A percentile compares a stretch with the other conserved stretches of the same genome.
These are phyloP conservation scores for Phoma sp. DNA, from an alignment of 2,329 filamentous ascomycete species.

Conservation along the genomic window DNA sequence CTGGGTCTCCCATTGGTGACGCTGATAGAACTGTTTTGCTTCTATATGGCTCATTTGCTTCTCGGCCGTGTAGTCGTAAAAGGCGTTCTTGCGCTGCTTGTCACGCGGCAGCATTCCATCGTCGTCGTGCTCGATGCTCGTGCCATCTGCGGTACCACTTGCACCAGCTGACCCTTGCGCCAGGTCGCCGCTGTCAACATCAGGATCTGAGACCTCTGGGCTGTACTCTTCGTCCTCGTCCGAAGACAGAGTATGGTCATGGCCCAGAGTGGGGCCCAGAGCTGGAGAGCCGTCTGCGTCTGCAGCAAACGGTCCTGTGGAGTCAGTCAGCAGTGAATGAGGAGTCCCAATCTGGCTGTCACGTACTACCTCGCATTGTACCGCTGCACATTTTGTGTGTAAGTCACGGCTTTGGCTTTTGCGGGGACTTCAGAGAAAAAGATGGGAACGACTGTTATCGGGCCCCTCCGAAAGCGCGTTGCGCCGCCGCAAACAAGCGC, in stretches of 20 bases:
- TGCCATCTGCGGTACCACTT: conserved; percentile 28
- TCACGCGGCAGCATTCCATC: conserved; percentile 54
- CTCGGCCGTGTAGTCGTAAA: conserved; percentile 92
- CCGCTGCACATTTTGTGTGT: conserved; percentile 24
- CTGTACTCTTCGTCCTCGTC: conserved; percentile 46
- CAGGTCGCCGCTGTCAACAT: conserved; percentile 20
- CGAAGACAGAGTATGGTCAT: conserved; percentile 44
- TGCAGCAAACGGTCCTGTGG: conserved; percentile 34
- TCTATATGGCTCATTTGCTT: conserved; percentile 94
- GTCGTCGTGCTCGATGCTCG: conserved; percentile 32
- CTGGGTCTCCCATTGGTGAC: conserved; percentile 72
- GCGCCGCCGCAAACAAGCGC: conserved; percentile 9
- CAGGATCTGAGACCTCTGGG: conserved; percentile 38
- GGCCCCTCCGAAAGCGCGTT: conserved; percentile 17
- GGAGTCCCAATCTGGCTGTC: background rate
- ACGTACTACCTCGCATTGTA: conserved; percentile 37
- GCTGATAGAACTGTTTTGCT: conserved; percentile 94
- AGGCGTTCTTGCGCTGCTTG: conserved; percentile 74
- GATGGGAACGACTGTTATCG: conserved; percentile 18
- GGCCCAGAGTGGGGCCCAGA: conserved; percentile 36
- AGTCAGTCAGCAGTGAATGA: conserved; percentile 1
- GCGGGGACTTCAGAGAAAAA: conserved; percentile 12
- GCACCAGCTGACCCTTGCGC: conserved; percentile 27
- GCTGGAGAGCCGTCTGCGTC: conserved; percentile 47
- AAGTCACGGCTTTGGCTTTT: conserved; percentile 19